These are phyloP conservation scores for Cicer chorassanicum DNA, from an alignment of 306 rosid species.

Conservation along the genomic window DNA sequence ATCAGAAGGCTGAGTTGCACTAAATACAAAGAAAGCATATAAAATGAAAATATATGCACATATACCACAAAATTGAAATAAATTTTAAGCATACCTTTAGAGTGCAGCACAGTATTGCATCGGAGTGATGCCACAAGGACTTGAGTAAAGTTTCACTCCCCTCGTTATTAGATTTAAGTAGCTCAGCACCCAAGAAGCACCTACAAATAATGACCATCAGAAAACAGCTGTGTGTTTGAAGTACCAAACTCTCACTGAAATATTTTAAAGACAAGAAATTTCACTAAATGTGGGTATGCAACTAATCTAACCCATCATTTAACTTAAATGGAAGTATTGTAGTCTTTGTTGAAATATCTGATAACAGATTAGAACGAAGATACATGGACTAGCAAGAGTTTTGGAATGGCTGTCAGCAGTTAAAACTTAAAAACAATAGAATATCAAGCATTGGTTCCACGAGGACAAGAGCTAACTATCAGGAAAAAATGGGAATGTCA, in stretches of 20 bases:
- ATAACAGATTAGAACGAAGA: background rate
- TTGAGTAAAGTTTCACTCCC: conserved; percentile 80
- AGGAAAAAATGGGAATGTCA: conserved; percentile 10
- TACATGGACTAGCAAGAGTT: background rate
- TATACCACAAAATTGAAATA: conserved; percentile 6
- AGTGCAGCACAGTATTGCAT: conserved; percentile 90
- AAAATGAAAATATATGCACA: background rate
- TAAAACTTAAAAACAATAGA: background rate
- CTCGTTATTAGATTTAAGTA: conserved; percentile 70
- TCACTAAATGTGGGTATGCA: background rate
- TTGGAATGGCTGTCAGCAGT: background rate
- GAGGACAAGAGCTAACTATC: background rate
- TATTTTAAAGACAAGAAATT: background rate
- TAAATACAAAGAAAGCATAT: background rate
- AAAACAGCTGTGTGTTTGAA: conserved; percentile 5
- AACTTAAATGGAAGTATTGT: conserved; percentile 10
- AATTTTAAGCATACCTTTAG: conserved; percentile 64
- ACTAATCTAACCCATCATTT: background rate
- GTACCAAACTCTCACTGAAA: background rate
- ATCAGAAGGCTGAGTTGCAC: conserved; percentile 1
- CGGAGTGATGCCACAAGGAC: conserved; percentile 93
- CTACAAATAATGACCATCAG: conserved; percentile 51
- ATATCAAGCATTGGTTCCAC: background rate
- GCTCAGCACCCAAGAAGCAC: conserved; percentile 87
- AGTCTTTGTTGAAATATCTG: background rate